Percentiles rank a stretch among this genome's conserved stretches.
These are phyloP conservation scores for Sporothrix sp. DNA, from an alignment of 2,329 filamentous ascomycete species.

Conservation along the genomic window DNA sequence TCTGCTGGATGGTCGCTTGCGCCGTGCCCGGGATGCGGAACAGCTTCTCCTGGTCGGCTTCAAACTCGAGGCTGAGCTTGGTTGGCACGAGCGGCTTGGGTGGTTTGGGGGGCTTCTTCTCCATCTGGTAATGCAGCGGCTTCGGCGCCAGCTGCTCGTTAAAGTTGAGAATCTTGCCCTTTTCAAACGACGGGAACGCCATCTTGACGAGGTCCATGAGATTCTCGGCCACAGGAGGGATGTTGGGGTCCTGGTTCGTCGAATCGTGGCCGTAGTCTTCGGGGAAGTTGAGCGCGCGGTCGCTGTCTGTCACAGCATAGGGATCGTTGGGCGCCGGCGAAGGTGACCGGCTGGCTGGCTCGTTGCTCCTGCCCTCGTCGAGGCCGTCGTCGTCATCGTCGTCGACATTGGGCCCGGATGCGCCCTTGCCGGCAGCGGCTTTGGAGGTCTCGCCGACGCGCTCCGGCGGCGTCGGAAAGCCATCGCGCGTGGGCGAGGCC, in stretches of 20 bases:
- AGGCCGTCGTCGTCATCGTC: conserved; percentile 3
- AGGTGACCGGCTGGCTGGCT: conserved; percentile 25
- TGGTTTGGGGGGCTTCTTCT: conserved; percentile 68
- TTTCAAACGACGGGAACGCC: conserved; percentile 72
- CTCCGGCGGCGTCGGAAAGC: conserved; percentile 25
- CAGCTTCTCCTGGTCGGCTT: conserved; percentile 72
- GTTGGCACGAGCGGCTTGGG: conserved; percentile 76
- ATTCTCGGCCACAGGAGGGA: conserved; percentile 62
- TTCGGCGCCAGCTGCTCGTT: conserved; percentile 75
- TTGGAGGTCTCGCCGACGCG: conserved; percentile 19
- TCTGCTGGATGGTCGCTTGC: conserved; percentile 42
- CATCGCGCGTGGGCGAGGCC: conserved; percentile 34
- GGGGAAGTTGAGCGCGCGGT: conserved; percentile 32
- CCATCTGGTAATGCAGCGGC: conserved; percentile 64
- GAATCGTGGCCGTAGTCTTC: conserved; percentile 34
- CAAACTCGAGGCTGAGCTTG: conserved; percentile 80
- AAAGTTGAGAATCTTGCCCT: conserved; percentile 65
- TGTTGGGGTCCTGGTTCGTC: conserved; percentile 51
- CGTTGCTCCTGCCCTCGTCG: conserved; percentile 13
- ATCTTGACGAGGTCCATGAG: conserved; percentile 67
- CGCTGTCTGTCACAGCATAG: conserved; percentile 24
- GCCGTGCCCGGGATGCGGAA: conserved; percentile 66
- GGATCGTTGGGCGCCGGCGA: conserved; percentile 21
- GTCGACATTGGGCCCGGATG: neutral
- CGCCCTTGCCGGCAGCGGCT: neutral